A percentile compares a stretch with the other conserved stretches of the same genome.
Conservation (phyloP, 1,139 yeast genomes). For the Geotrichum candidum region DNA sequence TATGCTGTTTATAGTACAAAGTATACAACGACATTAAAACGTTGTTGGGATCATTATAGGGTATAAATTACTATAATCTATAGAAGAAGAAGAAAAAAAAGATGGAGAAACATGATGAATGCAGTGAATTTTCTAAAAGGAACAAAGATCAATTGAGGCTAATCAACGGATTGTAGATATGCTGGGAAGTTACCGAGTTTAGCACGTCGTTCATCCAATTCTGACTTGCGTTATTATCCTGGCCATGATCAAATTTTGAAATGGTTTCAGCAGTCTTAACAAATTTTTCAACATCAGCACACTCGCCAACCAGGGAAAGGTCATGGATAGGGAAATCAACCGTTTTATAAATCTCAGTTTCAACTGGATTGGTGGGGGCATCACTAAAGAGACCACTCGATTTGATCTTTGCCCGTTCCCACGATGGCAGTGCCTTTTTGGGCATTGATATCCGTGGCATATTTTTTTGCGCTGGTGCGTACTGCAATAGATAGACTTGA, state of each 20-base stretch:
- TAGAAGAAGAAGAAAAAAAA: too few species aligned
- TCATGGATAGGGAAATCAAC: background rate
- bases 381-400: background rate
- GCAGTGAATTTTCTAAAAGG: too few species aligned
- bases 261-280: constrained; percentile 2
- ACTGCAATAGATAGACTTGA: constrained; percentile 1
- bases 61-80: too few species aligned
- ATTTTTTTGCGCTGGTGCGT: background rate
- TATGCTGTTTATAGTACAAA: background rate
- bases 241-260: constrained; percentile 1
- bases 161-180: background rate
- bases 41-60: background rate
- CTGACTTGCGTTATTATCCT: background rate
- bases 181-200: background rate
- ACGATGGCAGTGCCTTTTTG: background rate
- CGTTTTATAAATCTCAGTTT: background rate
- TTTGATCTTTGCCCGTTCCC: background rate
- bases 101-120: too few species aligned
- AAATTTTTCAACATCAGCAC: background rate
- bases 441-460: background rate
- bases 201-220: constrained; percentile 7
- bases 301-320: constrained; percentile 1
- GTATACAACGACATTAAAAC: background rate
- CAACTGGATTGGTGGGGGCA: background rate
- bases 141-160: background rate